Evolutionary conservation across 192 early-diverging fungal genomes (phyloP), one percentile per base, ranked within the genome.

Genomic region (Linnemannia hyalina): DNA sequence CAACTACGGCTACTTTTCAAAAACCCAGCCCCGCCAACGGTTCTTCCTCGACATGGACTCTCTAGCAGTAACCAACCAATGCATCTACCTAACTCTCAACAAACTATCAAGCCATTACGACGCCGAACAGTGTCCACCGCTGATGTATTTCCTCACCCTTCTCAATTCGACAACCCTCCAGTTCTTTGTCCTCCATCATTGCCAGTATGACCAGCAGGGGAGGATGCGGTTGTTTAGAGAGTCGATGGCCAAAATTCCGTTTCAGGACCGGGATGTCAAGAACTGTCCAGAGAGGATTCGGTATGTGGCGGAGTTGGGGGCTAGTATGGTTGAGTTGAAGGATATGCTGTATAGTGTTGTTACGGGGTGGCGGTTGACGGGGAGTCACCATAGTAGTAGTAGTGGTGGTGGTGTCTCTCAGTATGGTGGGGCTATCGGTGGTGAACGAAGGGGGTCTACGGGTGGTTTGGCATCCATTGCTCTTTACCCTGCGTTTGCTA

Each of bases 181-280:
- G 73, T 89, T 88, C 46, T 90, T 92, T 76, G 80, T 89, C 20
- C 75, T 81, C 7, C 85, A 85, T 10, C 80, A 82, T 63, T 93
- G 92, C 52, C 90, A 88, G 70, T 93, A 92, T 46, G 91, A 93
- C 46, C 91, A 90, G 47, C 91, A 93, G 74, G 91, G 92, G 3
- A 65, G 91, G 5, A 93, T 89, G 80, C 73, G 91, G 40, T 83
- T 93, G 22, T 93, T 93, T 75, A 88, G 90, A 52, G 90, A 89
- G n/a, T 88, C 88, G 13, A 93, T 93, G 92, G 90, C 90, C 20
- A 90, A 92, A 40, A 92, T 93, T 23, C 92, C 92, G 0, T 92
- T 85, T 40, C 84, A 86, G 54, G 80, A 81, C 16, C 47, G 65
- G 23, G 84, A 86, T 73, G 70, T 86, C 23, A 80, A 77, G 54